Evolutionary conservation across 345 rosid species (phyloP).

Genomic region (Barbarea vulgaris): DNA sequence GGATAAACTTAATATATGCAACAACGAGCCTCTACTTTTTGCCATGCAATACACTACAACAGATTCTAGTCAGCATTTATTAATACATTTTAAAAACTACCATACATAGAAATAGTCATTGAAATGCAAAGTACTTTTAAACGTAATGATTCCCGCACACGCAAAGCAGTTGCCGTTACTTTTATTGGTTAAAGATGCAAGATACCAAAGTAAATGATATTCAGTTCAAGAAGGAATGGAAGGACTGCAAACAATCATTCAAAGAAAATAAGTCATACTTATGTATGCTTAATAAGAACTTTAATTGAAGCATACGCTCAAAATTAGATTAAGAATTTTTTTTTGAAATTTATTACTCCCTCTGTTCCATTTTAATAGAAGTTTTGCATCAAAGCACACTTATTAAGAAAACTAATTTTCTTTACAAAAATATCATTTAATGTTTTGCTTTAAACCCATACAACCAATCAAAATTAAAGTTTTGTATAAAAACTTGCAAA

Average conservation of each 20-base stretch:
- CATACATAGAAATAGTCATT: conserved; percentile 7
- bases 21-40: conserved; percentile 4
- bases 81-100: conserved; percentile 4
- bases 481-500: no score
- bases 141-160: not conserved
- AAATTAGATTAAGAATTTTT: no score
- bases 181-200: no score
- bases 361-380: no score
- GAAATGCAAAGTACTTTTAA: conserved; percentile 13
- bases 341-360: no score
- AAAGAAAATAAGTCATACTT: not conserved
- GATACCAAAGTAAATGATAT: no score
- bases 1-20: conserved; percentile 21
- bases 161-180: not conserved
- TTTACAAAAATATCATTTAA: no score
- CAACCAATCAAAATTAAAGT: no score
- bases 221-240: not conserved
- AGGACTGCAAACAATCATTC: not conserved
- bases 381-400: no score
- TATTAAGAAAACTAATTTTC: no score
- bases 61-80: conserved; percentile 16
- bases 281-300: conserved; percentile 19
- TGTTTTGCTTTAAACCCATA: no score
- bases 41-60: conserved; percentile 16
- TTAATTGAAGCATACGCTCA: not conserved